These are phyloP conservation scores for Debaryomyces prosopidis DNA, from an alignment of 805 yeast genomes.

Conservation along the genomic window DNA sequence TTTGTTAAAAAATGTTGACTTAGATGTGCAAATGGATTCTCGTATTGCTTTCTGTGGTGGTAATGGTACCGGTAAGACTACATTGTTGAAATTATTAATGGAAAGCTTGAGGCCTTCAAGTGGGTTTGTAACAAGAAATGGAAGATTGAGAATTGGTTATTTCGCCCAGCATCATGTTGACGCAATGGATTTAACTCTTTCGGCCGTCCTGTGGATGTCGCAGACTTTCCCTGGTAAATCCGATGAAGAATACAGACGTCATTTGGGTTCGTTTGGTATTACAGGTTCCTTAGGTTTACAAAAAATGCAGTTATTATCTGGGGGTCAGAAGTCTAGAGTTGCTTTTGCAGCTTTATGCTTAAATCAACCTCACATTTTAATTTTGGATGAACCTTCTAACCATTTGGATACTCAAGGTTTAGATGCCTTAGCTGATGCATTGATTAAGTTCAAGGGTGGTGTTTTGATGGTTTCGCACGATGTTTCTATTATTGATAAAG, in stretches of 20 bases:
- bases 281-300: slow-evolving; percentile 93
- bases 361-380: slow-evolving; percentile 84
- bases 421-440: slow-evolving; percentile 91
- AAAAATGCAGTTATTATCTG: slow-evolving; percentile 85
- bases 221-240: slow-evolving; percentile 86
- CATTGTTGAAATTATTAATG: slow-evolving; percentile 82
- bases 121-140: slow-evolving; percentile 81
- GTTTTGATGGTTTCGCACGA: slow-evolving; percentile 98
- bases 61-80: slow-evolving; percentile 98
- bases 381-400: slow-evolving; percentile 96
- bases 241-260: slow-evolving; percentile 96
- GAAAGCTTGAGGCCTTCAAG: slow-evolving; percentile 70
- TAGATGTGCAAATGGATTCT: slow-evolving; percentile 91
- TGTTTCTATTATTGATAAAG: slow-evolving; percentile 83
- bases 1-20: slow-evolving; percentile 72
- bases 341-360: slow-evolving; percentile 96
- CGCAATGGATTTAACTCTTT: slow-evolving; percentile 82
- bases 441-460: slow-evolving; percentile 89
- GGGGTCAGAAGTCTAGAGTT: slow-evolving; percentile 98
- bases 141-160: slow-evolving; percentile 89
- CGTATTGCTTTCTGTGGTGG: slow-evolving; percentile 98
- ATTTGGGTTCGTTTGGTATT: slow-evolving; percentile 94
- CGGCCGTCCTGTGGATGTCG: slow-evolving; percentile 95
- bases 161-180: slow-evolving; percentile 99
- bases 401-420: slow-evolving; percentile 98